Evolutionary conservation across 208 protist species (phyloP).

Genomic region (Leishmania aethiopica): DNA sequence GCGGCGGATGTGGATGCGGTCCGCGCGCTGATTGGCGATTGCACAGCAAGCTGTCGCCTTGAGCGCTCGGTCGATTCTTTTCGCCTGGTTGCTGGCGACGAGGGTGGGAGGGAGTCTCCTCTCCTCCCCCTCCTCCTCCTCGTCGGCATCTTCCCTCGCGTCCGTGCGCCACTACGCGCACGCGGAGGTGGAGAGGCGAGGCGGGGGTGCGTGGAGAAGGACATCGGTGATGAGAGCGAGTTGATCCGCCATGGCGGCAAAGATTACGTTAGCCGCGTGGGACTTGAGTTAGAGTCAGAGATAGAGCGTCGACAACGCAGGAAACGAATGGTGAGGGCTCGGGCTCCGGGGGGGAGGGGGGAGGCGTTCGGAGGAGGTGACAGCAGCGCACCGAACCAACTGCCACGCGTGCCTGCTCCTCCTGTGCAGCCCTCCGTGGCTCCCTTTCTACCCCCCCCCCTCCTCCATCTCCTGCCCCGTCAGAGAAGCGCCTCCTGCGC

Average conservation of each 20-base stretch:
- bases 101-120: background rate
- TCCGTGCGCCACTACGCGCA: background rate
- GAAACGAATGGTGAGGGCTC: too few relatives aligned
- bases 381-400: background rate
- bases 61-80: too few relatives aligned
- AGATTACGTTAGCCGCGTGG: background rate
- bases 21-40: background rate
- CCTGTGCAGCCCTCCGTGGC: background rate
- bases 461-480: background rate
- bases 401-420: background rate
- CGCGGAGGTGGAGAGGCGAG: background rate
- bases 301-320: background rate
- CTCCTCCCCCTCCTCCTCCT: background rate
- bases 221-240: background rate
- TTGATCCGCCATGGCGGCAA: background rate
- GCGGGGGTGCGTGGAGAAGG: background rate
- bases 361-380: background rate
- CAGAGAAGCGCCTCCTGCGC: constrained; percentile 42
- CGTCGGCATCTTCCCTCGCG: background rate
- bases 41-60: background rate
- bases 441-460: too few relatives aligned
- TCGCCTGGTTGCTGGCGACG: background rate
- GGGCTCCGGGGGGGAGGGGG: background rate
- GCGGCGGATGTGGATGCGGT: background rate
- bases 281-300: background rate